phyloP scores from a whole-genome alignment of 1,284 basidiomycete genomes.

The Cryptococcus sp. region DNA sequence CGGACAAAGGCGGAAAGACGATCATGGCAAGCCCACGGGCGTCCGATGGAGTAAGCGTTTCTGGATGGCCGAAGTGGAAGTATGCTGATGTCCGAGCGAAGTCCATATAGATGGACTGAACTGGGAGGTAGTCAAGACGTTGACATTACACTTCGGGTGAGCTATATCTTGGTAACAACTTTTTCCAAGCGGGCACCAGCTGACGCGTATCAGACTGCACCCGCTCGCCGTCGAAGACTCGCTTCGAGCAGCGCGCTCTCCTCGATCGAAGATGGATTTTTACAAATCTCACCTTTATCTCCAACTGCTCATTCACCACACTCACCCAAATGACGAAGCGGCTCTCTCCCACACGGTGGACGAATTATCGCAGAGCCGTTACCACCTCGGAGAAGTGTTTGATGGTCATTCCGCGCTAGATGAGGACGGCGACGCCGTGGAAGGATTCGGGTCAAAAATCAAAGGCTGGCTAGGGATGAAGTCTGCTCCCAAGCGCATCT shows the following conservation, averaged over 20 bases:
- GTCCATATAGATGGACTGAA: constrained; percentile 53
- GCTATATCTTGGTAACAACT: constrained; percentile 7
- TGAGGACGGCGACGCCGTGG: background rate
- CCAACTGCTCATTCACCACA: constrained; percentile 52
- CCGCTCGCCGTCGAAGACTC: constrained; percentile 53
- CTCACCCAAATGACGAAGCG: constrained; percentile 37
- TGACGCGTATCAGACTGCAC: constrained; percentile 41
- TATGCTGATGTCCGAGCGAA: constrained; percentile 9
- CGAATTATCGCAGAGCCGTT: constrained; percentile 16
- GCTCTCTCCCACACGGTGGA: constrained; percentile 25
- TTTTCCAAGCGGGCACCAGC: background rate
- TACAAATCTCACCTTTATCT: constrained; percentile 52
- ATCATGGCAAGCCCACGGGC: constrained; percentile 39
- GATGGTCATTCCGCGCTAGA: background rate
- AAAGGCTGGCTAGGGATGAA: constrained; percentile 3
- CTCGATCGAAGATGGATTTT: constrained; percentile 53
- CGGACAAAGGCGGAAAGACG: constrained; percentile 29
- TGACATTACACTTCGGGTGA: constrained; percentile 46
- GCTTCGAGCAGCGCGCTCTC: constrained; percentile 44
- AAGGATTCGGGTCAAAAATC: background rate
- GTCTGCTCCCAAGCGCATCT: constrained; percentile 18
- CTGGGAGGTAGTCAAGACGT: constrained; percentile 51
- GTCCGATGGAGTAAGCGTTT: constrained; percentile 47
- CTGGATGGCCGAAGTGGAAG: background rate
- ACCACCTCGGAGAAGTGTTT: constrained; percentile 1